Evolutionary conservation across 163 green algal species (phyloP), one percentile per base, ranked within the genome.

Genomic region (Chlorella variabilis): DNA sequence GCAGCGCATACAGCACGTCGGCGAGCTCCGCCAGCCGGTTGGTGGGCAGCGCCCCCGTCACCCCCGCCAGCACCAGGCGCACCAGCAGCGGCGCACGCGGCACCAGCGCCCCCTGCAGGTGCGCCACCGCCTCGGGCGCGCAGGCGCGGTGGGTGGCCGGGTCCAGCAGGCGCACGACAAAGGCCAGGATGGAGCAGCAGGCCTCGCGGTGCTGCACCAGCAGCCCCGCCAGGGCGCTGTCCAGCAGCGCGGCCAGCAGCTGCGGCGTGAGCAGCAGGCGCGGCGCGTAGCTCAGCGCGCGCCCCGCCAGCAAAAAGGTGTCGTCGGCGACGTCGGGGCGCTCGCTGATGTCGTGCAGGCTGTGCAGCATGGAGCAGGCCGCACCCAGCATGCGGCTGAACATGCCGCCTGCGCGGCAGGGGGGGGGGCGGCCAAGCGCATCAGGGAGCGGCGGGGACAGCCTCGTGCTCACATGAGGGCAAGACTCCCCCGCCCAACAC

Each of bases 311-410:
- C 78, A 97, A 81, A 85, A 96, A 97, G n/a, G 88, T 91, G 87
- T 98, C 94, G 84, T 98, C 94, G 1, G 91, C 89, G 29, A 97
- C 51, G 58, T 97, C 94, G 29, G 94, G 94, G 0, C 82, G 62
- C 8, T 83, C 71, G 9, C 81, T 68, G 71, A 89, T 83, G 27
- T 81, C 81, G 8, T 38, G 29, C 58, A 90, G 79, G 18, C 59
- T 75, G 65, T 49, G 65, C 54, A 95, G 86, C 21, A 68, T 81
- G 39, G 42, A 51, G 71, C 87, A 91, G 6, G 91, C 83, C 23
- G 78, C 71, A 27, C 39, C 75, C 7, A 96, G 31, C 54, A 96
- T 82, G n/a, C 75, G 71, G 3, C 69, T 63, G 2, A 96, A 80
- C 54, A 96, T 90, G 75, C 79, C 48, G 8, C 78, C 85, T 90